Conservation (phyloP, 495 filamentous ascomycete species). For the Neurospora discreta region DNA sequence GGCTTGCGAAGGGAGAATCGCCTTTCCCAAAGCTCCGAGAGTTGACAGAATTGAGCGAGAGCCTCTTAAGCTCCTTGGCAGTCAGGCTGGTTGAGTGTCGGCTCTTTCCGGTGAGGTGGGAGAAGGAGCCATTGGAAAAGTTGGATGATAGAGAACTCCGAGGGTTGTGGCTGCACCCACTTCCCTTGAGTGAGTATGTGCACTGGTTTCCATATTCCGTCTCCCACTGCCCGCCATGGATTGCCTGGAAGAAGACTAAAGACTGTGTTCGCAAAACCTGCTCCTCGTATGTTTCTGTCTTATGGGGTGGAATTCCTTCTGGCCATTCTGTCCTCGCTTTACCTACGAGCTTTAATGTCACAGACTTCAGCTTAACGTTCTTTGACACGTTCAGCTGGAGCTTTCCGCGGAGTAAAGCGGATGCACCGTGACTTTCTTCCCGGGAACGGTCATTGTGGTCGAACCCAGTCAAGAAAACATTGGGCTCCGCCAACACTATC, state of each 20-base stretch:
- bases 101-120: slow-evolving; percentile 11
- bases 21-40: slow-evolving; percentile 82
- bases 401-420: slow-evolving; percentile 77
- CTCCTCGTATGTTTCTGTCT: slow-evolving; percentile 72
- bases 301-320: slow-evolving; percentile 88
- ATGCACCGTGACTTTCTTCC: slow-evolving; percentile 42
- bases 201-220: slow-evolving; percentile 52
- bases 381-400: slow-evolving; percentile 77
- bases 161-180: slow-evolving; percentile 13
- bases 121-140: slow-evolving; percentile 12
- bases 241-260: slow-evolving; percentile 74
- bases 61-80: slow-evolving; percentile 42
- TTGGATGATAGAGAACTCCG: slow-evolving; percentile 35
- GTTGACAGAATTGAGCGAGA: slow-evolving; percentile 70
- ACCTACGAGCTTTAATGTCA: slow-evolving; percentile 77
- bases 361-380: slow-evolving; percentile 87
- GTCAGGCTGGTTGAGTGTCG: slow-evolving; percentile 26
- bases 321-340: slow-evolving; percentile 92
- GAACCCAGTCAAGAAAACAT: slow-evolving; percentile 82
- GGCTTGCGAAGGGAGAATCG: slow-evolving; percentile 47
- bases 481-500: slow-evolving; percentile 76
- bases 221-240: slow-evolving; percentile 39
- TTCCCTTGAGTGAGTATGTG: slow-evolving; percentile 28
- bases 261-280: slow-evolving; percentile 66
- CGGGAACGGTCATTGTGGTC: slow-evolving; percentile 64